Conservation (phyloP, 768 basidiomycete genomes). For the Mrakia hoshinonis region DNA sequence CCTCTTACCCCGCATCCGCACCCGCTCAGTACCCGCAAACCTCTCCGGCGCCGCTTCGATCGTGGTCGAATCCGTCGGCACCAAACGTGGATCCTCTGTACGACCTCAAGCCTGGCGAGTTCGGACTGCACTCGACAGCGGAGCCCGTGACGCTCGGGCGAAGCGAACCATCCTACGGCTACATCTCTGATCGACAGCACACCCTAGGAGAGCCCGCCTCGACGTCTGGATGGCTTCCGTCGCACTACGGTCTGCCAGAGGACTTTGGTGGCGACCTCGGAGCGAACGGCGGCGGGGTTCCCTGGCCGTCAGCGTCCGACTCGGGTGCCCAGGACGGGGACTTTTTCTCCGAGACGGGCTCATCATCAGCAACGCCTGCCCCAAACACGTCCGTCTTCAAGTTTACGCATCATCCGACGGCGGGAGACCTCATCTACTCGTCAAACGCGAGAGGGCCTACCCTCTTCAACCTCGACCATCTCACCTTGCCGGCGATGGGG, state of each 20-base stretch:
- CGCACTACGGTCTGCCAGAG: conserved; percentile 11
- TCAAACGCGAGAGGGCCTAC: conserved; percentile 3
- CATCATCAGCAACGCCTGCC: conserved; percentile 1
- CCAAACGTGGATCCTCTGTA: background rate
- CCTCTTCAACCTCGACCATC: conserved; percentile 1
- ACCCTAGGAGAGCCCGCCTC: conserved; percentile 3
- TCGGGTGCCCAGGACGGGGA: conserved; percentile 10
- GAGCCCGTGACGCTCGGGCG: background rate
- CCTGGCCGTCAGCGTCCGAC: conserved; percentile 15
- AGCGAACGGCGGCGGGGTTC: background rate
- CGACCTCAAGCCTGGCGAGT: background rate
- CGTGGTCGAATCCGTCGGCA: background rate
- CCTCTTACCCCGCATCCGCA: background rate
- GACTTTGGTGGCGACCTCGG: conserved; percentile 5
- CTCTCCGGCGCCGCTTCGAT: background rate
- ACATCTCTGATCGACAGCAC: conserved; percentile 6
- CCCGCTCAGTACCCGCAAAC: too few relatives aligned
- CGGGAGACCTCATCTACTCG: conserved; percentile 19
- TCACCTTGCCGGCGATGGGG: conserved; percentile 8
- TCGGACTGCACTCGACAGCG: background rate
- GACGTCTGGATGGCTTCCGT: conserved; percentile 13
- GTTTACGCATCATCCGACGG: conserved; percentile 17
- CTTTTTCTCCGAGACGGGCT: conserved; percentile 1
- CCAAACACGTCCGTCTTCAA: background rate
- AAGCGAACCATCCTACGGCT: background rate